Percentiles rank a stretch among this genome's conserved stretches.
Conservation (phyloP, 2,329 filamentous ascomycete species). For the Neopestalotiopsis sp. region DNA sequence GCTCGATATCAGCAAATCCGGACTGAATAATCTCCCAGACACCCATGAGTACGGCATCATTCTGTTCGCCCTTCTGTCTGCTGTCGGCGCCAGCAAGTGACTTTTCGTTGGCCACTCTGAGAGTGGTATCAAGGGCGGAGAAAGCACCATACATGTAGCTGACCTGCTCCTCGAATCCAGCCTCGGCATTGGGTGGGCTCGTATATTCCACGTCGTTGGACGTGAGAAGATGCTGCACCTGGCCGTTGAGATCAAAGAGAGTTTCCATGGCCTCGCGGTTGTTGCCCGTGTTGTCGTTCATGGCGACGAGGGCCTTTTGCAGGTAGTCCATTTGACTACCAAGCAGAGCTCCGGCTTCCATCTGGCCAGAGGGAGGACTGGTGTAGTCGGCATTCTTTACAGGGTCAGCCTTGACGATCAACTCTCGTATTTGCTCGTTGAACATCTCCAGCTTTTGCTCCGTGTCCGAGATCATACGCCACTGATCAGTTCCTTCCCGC, state of each 20-base stretch:
- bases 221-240: slow-evolving; percentile 63
- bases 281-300: slow-evolving; percentile 60
- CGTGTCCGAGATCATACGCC: slow-evolving; percentile 62
- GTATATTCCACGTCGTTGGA: slow-evolving; percentile 53
- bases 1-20: slow-evolving; percentile 60
- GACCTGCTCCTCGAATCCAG: slow-evolving; percentile 69
- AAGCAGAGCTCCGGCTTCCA: slow-evolving; percentile 53
- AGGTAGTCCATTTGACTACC: slow-evolving; percentile 72
- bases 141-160: slow-evolving; percentile 69
- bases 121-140: slow-evolving; percentile 50
- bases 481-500: slow-evolving; percentile 41
- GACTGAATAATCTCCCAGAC: slow-evolving; percentile 63
- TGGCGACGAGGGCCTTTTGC: slow-evolving; percentile 65
- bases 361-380: slow-evolving; percentile 44
- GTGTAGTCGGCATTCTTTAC: slow-evolving; percentile 52
- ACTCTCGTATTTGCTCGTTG: slow-evolving; percentile 69
- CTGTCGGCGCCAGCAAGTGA: slow-evolving; percentile 35
- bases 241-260: slow-evolving; percentile 67
- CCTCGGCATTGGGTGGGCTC: slow-evolving; percentile 61
- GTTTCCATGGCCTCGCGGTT: slow-evolving; percentile 54
- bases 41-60: slow-evolving; percentile 57
- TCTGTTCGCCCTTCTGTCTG: slow-evolving; percentile 55
- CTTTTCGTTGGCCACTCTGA: slow-evolving; percentile 42
- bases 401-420: slow-evolving; percentile 69
- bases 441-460: slow-evolving; percentile 71